Evolutionary conservation across 352 stramenopile species (phyloP).

Genomic region (Globisporangium okanoganense): DNA sequence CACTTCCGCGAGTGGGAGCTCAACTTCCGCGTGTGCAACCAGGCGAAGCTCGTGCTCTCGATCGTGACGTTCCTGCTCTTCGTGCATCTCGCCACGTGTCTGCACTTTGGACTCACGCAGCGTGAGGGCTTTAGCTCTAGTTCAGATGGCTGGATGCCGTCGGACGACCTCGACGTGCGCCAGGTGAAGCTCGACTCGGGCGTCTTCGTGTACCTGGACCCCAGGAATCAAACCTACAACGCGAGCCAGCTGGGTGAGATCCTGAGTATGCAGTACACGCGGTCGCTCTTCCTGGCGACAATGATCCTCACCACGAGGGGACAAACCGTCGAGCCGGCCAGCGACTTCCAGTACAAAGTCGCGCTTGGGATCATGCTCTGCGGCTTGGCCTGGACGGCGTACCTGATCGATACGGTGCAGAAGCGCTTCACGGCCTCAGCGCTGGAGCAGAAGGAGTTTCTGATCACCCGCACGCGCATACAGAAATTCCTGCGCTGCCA

Average conservation of each 20-base stretch:
- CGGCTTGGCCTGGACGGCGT: slow-evolving; percentile 32
- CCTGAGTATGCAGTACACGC: slow-evolving; percentile 21
- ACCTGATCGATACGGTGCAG: slow-evolving; percentile 37
- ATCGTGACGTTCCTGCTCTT: slow-evolving; percentile 18
- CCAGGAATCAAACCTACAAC: slow-evolving; percentile 13
- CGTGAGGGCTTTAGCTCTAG: slow-evolving; percentile 25
- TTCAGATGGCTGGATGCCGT: slow-evolving; percentile 25
- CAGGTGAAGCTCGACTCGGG: slow-evolving; percentile 2
- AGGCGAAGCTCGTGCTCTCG: slow-evolving; percentile 8
- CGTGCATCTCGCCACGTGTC: slow-evolving; percentile 28
- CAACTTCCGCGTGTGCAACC: slow-evolving; percentile 16
- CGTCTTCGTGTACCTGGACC: slow-evolving; percentile 12
- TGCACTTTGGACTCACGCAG: slow-evolving; percentile 30
- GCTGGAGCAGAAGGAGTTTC: slow-evolving; percentile 38
- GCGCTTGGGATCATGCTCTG: slow-evolving; percentile 37
- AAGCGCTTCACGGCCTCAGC: slow-evolving; percentile 38
- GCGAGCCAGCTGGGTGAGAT: slow-evolving; percentile 14
- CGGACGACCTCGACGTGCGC: slow-evolving; percentile 18
- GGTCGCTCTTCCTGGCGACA: slow-evolving; percentile 23
- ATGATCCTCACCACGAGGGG: slow-evolving; percentile 21
- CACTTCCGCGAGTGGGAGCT: slow-evolving; percentile 36
- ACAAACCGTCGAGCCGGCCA: slow-evolving; percentile 26
- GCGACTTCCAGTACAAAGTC: slow-evolving; percentile 24
- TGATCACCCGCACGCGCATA: slow-evolving; percentile 25
- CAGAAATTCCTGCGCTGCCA: slow-evolving; percentile 36